Evolutionary conservation across 371 early-diverging fungal genomes (phyloP).

Genomic region (Blastocladiella emersonii): DNA sequence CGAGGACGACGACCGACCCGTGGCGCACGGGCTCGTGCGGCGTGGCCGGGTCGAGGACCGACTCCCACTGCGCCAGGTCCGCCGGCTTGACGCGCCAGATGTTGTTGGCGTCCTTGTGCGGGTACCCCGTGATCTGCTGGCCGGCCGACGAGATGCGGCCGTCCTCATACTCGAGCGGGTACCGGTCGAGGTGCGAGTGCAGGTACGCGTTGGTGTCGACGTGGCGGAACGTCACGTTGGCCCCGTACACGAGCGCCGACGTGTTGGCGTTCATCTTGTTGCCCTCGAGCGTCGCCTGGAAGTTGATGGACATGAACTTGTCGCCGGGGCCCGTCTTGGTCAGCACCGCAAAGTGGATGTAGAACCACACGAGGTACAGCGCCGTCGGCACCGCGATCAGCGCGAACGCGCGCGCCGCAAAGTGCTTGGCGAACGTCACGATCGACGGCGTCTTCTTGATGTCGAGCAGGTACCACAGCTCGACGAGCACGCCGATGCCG

Average conservation of each 20-base stretch:
- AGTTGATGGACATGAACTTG: conserved; percentile 69
- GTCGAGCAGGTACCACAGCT: conserved; percentile 85
- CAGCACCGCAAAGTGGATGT: conserved; percentile 32
- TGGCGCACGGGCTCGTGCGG: conserved; percentile 29
- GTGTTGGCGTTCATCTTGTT: conserved; percentile 39
- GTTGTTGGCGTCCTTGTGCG: conserved; percentile 57
- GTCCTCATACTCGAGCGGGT: conserved; percentile 86
- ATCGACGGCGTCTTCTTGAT: conserved; percentile 56
- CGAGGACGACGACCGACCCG: conserved; percentile 56
- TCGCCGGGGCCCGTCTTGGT: conserved; percentile 77
- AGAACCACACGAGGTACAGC: conserved; percentile 31
- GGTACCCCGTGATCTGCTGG: conserved; percentile 89
- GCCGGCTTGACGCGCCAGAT: conserved; percentile 66
- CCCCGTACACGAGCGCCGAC: conserved; percentile 56
- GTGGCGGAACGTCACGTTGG: conserved; percentile 66
- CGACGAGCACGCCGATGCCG: conserved; percentile 71
- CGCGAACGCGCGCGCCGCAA: conserved; percentile 28
- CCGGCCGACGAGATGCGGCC: conserved; percentile 81
- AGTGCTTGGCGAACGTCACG: conserved; percentile 38
- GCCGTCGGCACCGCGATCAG: conserved; percentile 27
- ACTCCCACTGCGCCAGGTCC: conserved; percentile 9
- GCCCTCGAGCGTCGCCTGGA: conserved; percentile 72
- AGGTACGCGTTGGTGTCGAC: conserved; percentile 56
- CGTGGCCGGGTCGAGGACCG: conserved; percentile 7
- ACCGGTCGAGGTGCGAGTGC: conserved; percentile 65